phyloP scores from a whole-genome alignment of 2,329 filamentous ascomycete genomes.

The Fonsecaea pedrosoi region DNA sequence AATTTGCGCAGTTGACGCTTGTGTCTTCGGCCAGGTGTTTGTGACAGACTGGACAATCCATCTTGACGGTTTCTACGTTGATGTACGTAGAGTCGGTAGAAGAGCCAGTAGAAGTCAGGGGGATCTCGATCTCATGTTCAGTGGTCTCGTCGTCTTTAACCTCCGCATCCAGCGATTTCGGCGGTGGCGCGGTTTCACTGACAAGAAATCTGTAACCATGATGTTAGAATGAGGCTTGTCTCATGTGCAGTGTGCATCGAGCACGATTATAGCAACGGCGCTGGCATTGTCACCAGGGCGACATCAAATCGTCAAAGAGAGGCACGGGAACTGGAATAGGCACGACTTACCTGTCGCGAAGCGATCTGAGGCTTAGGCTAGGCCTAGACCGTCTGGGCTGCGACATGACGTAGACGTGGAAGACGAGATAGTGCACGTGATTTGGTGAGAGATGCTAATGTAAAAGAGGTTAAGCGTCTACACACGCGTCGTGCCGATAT shows the following conservation, averaged over 20 bases:
- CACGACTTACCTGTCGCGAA: slow-evolving; percentile 24
- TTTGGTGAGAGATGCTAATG: slow-evolving; percentile 16
- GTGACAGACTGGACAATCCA: slow-evolving; percentile 30
- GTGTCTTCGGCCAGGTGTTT: slow-evolving; percentile 22
- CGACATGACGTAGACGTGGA: slow-evolving; percentile 26
- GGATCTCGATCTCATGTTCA: slow-evolving; percentile 29
- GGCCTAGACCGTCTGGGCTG: slow-evolving; percentile 6
- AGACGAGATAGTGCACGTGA: slow-evolving; percentile 6
- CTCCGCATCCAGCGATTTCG: slow-evolving; percentile 37
- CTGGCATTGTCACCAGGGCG: slow-evolving; percentile 25
- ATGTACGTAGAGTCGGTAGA: slow-evolving; percentile 57
- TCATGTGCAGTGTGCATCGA: slow-evolving; percentile 6
- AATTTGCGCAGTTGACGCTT: slow-evolving; percentile 65
- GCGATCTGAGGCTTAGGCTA: slow-evolving; percentile 19
- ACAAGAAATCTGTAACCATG: slow-evolving; percentile 29
- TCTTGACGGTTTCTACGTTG: slow-evolving; percentile 50
- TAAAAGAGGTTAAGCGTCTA: slow-evolving; percentile 10
- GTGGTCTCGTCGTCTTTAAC: slow-evolving; percentile 29
- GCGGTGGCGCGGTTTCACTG: slow-evolving; percentile 32
- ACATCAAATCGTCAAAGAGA: slow-evolving; percentile 9
- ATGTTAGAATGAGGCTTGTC: slow-evolving; percentile 26
- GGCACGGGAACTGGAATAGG: slow-evolving; percentile 7
- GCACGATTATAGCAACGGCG: slow-evolving; percentile 24
- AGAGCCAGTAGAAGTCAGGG: slow-evolving; percentile 43
- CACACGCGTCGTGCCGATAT: slow-evolving; percentile 13